Percentiles rank a stretch among this genome's conserved stretches.
phyloP scores from a whole-genome alignment of 1,284 basidiomycete species.

The Sanghuangporus sanghuang region DNA sequence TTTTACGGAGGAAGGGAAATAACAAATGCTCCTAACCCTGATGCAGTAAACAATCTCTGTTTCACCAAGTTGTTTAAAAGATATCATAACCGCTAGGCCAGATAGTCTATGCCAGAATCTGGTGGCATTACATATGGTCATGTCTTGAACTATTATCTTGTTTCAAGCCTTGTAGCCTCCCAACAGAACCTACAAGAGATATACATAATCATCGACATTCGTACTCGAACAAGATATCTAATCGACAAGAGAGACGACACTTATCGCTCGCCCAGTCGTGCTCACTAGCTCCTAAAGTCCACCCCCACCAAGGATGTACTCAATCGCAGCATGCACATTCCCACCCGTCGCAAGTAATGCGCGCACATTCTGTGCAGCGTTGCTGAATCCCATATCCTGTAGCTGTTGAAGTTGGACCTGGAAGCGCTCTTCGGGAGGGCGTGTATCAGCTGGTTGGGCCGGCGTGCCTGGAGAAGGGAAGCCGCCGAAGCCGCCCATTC shows the following conservation, averaged over 20 bases:
- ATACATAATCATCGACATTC: no score
- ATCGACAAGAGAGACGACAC: not conserved
- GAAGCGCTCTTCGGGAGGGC: constrained; percentile 85
- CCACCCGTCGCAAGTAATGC: constrained; percentile 84
- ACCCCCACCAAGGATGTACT: constrained; percentile 82
- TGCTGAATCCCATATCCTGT: constrained; percentile 83
- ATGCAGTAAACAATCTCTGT: no score
- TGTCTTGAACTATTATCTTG: no score
- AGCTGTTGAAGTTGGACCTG: constrained; percentile 84
- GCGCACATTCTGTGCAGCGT: constrained; percentile 84
- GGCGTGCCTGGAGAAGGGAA: constrained; percentile 21
- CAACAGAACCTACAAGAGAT: no score
- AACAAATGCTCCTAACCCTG: no score
- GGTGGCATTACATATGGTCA: no score
- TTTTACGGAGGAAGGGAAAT: no score
- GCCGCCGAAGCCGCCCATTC: constrained; percentile 25
- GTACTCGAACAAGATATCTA: not conserved
- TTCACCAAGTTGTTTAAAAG: no score
- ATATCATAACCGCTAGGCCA: no score
- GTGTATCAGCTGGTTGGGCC: constrained; percentile 54
- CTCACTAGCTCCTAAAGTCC: constrained; percentile 39
- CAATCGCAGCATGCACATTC: constrained; percentile 86
- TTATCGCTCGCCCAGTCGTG: no score
- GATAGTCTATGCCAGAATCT: no score
- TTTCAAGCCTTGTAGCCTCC: no score